A percentile compares a stretch with the other conserved stretches of the same genome.
Evolutionary conservation across 192 early-diverging fungal genomes (phyloP).

Genomic region (Rhizoclosmatium sp.): DNA sequence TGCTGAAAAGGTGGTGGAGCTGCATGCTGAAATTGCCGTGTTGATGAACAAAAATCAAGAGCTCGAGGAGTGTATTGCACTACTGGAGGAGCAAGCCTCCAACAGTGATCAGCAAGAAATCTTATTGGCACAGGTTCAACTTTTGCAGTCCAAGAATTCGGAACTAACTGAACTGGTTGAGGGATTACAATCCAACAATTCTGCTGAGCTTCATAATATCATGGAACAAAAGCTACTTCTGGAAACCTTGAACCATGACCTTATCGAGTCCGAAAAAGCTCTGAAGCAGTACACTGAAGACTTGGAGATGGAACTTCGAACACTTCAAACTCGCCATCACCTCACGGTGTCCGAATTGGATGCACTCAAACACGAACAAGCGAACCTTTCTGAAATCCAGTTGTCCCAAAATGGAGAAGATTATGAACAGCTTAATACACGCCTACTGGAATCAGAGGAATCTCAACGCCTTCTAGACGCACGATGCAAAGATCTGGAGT

Average conservation of each 20-base stretch:
- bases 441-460: background rate
- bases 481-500: slow-evolving; percentile 9
- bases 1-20: background rate
- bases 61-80: background rate
- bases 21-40: background rate
- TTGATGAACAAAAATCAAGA: background rate
- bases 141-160: no score
- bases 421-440: background rate
- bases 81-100: no score
- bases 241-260: background rate
- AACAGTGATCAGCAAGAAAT: no score
- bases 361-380: background rate
- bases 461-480: background rate
- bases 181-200: no score
- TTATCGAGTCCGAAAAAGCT: background rate
- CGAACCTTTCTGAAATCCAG: no score
- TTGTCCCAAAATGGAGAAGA: background rate
- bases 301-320: background rate
- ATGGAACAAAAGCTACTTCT: background rate
- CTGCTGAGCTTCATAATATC: background rate
- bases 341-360: background rate
- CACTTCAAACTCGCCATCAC: no score
- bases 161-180: no score
- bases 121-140: no score
- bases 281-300: background rate